Evolutionary conservation across 192 early-diverging fungal genomes (phyloP).

Genomic region (Martensiomyces pterosporus): DNA sequence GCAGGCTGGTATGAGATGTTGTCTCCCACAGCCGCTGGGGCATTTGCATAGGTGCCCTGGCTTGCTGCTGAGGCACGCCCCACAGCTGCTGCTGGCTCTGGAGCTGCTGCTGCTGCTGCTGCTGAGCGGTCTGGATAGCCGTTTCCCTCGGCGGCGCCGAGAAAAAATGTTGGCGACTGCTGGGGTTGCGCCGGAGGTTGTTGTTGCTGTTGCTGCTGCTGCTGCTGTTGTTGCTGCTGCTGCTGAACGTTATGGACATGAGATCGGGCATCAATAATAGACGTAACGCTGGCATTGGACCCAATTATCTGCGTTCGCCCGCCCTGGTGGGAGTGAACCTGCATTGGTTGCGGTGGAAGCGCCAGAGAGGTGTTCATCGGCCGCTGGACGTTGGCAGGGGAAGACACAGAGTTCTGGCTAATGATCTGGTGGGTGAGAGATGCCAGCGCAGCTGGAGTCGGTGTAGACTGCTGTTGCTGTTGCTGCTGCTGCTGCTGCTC

Average conservation of each 20-base stretch:
- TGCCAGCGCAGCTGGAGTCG: slow-evolving; percentile 35
- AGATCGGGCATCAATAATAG: slow-evolving; percentile 24
- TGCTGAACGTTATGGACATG: slow-evolving; percentile 3
- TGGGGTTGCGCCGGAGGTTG: slow-evolving; percentile 34
- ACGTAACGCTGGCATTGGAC: slow-evolving; percentile 11
- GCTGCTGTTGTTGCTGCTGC: background rate
- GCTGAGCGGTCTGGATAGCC: slow-evolving; percentile 47
- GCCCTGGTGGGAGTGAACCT: slow-evolving; percentile 24
- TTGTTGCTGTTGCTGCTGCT: slow-evolving; percentile 28
- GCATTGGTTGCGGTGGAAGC: slow-evolving; percentile 30
- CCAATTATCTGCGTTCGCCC: slow-evolving; percentile 15
- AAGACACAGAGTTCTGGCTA: slow-evolving; percentile 24
- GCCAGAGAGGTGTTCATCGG: slow-evolving; percentile 30
- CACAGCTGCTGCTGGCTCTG: slow-evolving; percentile 20
- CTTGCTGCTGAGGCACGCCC: slow-evolving; percentile 23
- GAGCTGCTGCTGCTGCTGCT: slow-evolving; percentile 27
- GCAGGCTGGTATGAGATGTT: slow-evolving; percentile 15
- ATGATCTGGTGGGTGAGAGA: slow-evolving; percentile 45
- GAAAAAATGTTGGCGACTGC: slow-evolving; percentile 48
- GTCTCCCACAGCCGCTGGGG: slow-evolving; percentile 30
- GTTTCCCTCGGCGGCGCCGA: slow-evolving; percentile 53
- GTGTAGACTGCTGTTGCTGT: slow-evolving; percentile 15
- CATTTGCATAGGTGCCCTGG: slow-evolving; percentile 24
- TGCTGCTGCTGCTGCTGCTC: slow-evolving; percentile 15
- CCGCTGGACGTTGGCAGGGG: slow-evolving; percentile 29